Evolutionary conservation across 1,139 yeast genomes (phyloP).

Genomic region (Spathaspora jeffriesii): DNA sequence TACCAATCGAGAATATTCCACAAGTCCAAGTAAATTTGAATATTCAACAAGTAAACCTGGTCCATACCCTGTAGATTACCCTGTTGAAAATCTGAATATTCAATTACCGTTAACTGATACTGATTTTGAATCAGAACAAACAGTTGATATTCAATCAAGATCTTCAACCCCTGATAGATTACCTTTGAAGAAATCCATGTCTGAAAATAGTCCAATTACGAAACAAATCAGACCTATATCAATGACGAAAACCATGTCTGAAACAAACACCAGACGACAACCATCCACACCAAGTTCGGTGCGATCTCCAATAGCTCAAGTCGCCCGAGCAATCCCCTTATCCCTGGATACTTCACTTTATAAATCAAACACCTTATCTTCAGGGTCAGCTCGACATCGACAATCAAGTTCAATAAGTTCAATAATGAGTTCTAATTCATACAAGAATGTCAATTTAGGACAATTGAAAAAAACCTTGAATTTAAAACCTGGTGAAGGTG

Average conservation of each 20-base stretch:
- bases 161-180: background rate
- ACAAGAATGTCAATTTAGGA: conserved; percentile 38
- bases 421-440: conserved; percentile 33
- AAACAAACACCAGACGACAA: background rate
- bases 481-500: conserved; percentile 52
- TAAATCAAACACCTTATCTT: background rate
- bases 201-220: background rate
- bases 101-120: background rate
- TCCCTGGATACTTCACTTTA: background rate
- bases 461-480: conserved; percentile 36
- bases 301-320: background rate
- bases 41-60: background rate
- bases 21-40: no score
- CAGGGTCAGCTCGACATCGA: conserved; percentile 16
- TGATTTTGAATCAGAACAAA: background rate
- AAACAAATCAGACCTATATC: background rate
- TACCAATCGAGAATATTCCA: no score
- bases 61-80: conserved; percentile 9
- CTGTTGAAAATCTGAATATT: conserved; percentile 2
- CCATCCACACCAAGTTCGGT: background rate
- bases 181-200: background rate
- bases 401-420: conserved; percentile 39
- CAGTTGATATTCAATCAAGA: background rate
- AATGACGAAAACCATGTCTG: background rate
- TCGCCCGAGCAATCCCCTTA: background rate